Evolutionary conservation across 2,329 filamentous ascomycete genomes (phyloP).

Genomic region (Xylaria hypoxylon): DNA sequence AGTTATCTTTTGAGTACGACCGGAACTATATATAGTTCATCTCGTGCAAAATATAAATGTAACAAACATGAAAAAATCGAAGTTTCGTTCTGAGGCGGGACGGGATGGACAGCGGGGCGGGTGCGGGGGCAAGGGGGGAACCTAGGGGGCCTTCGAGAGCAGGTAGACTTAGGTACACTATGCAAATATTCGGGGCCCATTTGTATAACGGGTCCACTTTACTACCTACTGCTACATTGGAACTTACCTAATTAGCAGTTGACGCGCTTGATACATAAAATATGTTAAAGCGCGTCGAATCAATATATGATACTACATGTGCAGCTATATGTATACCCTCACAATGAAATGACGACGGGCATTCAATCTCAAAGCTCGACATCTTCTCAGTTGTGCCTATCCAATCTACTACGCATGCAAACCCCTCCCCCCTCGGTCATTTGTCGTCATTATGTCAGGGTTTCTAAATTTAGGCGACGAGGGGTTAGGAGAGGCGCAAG

Average conservation of each 20-base stretch:
- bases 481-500: constrained; percentile 14
- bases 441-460: constrained; percentile 27
- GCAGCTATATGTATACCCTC: constrained; percentile 1
- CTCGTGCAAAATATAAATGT: too few relatives aligned
- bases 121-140: too few relatives aligned
- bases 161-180: too few relatives aligned
- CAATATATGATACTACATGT: background rate
- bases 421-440: background rate
- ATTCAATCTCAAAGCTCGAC: background rate
- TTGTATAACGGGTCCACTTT: constrained; percentile 7
- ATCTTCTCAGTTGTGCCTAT: background rate
- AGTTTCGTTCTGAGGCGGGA: too few relatives aligned
- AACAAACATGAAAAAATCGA: too few relatives aligned
- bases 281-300: constrained; percentile 27
- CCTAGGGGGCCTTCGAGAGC: too few relatives aligned
- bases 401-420: background rate
- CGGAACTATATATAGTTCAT: background rate
- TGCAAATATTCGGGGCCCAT: constrained; percentile 5
- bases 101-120: too few relatives aligned
- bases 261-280: constrained; percentile 27
- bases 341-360: constrained; percentile 4
- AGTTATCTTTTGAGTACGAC: background rate
- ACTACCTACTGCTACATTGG: too few relatives aligned
- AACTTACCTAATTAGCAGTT: background rate
- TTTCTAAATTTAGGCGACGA: constrained; percentile 9